These are phyloP conservation scores for Phytopythium ostracodes DNA, from an alignment of 352 stramenopile genomes.

Conservation along the genomic window DNA sequence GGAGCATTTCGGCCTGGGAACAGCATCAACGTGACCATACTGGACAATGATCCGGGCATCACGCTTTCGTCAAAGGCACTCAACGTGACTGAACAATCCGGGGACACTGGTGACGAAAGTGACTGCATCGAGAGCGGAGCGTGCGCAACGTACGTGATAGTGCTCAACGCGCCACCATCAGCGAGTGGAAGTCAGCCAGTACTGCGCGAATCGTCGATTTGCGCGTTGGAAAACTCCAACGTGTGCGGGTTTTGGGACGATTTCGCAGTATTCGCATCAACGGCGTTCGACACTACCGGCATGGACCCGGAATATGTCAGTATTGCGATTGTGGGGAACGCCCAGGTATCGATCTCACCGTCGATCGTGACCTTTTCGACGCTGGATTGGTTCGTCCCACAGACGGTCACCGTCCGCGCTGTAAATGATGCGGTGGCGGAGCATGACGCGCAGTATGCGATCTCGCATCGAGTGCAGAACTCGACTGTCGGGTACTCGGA, in stretches of 20 bases:
- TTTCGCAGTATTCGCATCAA: slow-evolving; percentile 24
- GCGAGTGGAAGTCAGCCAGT: slow-evolving; percentile 5
- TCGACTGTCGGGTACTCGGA: slow-evolving; percentile 41
- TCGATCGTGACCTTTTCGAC: slow-evolving; percentile 59
- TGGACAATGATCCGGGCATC: slow-evolving; percentile 74
- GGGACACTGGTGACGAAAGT: not conserved
- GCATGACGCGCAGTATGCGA: slow-evolving; percentile 21
- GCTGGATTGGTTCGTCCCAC: slow-evolving; percentile 57
- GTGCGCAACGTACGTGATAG: slow-evolving; percentile 40
- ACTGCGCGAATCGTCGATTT: slow-evolving; percentile 21
- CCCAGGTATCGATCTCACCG: slow-evolving; percentile 44
- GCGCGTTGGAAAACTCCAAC: slow-evolving; percentile 24
- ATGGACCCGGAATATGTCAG: slow-evolving; percentile 34
- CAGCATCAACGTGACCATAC: slow-evolving; percentile 57
- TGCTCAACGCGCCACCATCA: slow-evolving; percentile 59
- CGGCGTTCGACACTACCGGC: slow-evolving; percentile 28
- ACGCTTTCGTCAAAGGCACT: slow-evolving; percentile 44
- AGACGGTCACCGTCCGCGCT: slow-evolving; percentile 43
- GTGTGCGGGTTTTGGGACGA: slow-evolving; percentile 44
- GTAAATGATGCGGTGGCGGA: slow-evolving; percentile 45
- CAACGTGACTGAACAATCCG: slow-evolving; percentile 26
- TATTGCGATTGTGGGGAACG: slow-evolving; percentile 47
- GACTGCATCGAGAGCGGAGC: slow-evolving; percentile 1
- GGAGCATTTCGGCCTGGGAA: slow-evolving; percentile 31
- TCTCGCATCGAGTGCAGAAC: slow-evolving; percentile 59